A percentile compares a stretch with the other conserved stretches of the same genome.
These are phyloP conservation scores for Triticum aestivum DNA, from an alignment of 176 grass and related monocot genomes.

Conservation along the genomic window DNA sequence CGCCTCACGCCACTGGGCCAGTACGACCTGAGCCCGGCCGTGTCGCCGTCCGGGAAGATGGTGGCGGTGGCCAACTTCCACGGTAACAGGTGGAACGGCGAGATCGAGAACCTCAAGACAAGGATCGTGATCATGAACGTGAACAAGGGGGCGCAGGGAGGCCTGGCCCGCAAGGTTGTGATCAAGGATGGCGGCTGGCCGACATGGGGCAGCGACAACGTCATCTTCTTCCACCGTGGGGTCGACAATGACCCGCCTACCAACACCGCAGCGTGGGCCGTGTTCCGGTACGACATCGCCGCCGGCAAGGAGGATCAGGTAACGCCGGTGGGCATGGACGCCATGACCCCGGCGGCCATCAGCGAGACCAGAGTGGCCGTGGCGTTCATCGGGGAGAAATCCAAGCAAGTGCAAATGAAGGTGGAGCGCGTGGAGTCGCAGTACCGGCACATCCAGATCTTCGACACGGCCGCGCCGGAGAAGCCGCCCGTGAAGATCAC, in stretches of 20 bases:
- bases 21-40: constrained; percentile 37
- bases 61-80: constrained; percentile 37
- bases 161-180: background rate
- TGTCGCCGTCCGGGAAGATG: constrained; percentile 35
- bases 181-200: constrained; percentile 40
- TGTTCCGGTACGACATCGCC: constrained; percentile 7
- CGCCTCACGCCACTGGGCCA: constrained; percentile 17
- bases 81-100: constrained; percentile 1
- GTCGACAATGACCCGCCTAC: background rate
- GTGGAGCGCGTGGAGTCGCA: background rate
- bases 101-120: constrained; percentile 38
- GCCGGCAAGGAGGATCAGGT: background rate
- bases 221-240: constrained; percentile 44
- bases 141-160: background rate
- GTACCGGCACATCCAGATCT: constrained; percentile 45
- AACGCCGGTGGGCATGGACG: background rate
- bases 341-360: constrained; percentile 47
- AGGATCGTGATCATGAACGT: constrained; percentile 41
- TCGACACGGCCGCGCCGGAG: background rate
- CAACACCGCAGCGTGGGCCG: background rate
- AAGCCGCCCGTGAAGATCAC: background rate
- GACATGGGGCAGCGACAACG: constrained; percentile 42
- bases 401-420: background rate
- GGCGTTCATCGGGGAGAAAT: constrained; percentile 30
- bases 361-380: constrained; percentile 23